Evolutionary conservation across 192 early-diverging fungal species (phyloP), one percentile per base, ranked within the genome.

Genomic region (Coemansia sp.): DNA sequence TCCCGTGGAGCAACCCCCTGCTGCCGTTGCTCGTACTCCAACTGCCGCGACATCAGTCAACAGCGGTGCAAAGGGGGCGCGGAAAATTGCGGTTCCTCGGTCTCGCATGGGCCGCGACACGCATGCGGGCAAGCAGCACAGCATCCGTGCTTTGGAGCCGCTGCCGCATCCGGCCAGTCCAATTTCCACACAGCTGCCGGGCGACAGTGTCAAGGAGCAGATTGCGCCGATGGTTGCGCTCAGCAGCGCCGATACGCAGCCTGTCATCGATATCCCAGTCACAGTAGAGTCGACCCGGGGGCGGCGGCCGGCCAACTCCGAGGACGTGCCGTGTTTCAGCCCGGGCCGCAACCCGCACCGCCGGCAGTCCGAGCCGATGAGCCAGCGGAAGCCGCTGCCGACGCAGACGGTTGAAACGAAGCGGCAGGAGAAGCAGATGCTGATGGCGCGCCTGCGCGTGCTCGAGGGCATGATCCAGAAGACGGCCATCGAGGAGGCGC

Each of bases 391-490:
- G 28, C 56, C 64, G 16, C 43, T 64, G 14, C 64, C 59, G 2
- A n/a, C 22, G 9, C 21, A 33, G 48, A 29, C 48, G 11, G 9
- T 22, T 31, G 14, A 60, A 19, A 11, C 46, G 9, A 54, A 35
- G 32, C 45, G 25, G 16, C 54, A 64, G 12, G 74, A 70, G 32
- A 71, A 71, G 53, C 56, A 42, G 16, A 52, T 68, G 52, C 24
- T 68, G 25, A 47, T 78, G 49, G 61, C 69, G 23, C 64, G 62
- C 1, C 45, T 71, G 53, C 75, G 75, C 24, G 65, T 78, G 33
- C 55, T 71, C 12, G 75, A 78, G 44, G 46, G 50, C n/a, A 71
- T 78, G 58, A 64, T 78, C 18, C 75, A 78, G 31, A 67, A 62
- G 49, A 19, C 60, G 3, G 58, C 64, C n/a, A 71, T 78, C 1